Percentiles rank a stretch among this genome's conserved stretches.
phyloP scores from a whole-genome alignment of 1,139 yeast genomes.

The Taphrina deformans region DNA sequence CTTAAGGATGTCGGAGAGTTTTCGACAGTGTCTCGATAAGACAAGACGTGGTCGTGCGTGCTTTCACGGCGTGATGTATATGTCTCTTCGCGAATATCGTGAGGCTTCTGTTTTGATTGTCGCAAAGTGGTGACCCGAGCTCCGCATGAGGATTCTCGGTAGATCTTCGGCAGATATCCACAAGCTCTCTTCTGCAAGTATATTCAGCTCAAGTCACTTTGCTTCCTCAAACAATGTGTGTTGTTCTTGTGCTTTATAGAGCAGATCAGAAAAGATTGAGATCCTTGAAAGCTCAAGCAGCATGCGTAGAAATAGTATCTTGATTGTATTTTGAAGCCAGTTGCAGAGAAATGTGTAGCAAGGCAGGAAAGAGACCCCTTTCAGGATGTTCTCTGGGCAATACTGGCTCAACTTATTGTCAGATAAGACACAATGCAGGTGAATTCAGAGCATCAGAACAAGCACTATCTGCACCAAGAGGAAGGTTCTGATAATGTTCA shows the following conservation, averaged over 20 bases:
- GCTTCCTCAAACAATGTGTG: too few relatives aligned
- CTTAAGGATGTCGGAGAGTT: too few relatives aligned
- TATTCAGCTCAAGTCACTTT: too few relatives aligned
- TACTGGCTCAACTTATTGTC: background rate
- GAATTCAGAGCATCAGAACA: too few relatives aligned
- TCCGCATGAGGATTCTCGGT: background rate
- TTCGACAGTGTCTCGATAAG: background rate
- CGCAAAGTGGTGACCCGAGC: background rate
- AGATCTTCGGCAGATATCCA: background rate
- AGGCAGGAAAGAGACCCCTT: background rate
- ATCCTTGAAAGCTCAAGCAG: background rate
- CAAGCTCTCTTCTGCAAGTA: too few relatives aligned
- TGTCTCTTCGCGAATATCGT: background rate
- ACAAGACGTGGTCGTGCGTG: background rate
- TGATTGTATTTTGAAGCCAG: too few relatives aligned
- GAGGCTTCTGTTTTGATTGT: slow-evolving; percentile 8
- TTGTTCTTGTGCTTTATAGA: too few relatives aligned
- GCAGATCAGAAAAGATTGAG: too few relatives aligned
- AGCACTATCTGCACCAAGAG: too few relatives aligned
- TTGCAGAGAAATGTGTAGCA: too few relatives aligned
- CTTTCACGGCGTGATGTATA: background rate
- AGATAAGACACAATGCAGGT: slow-evolving; percentile 27
- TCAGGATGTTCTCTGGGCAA: slow-evolving; percentile 7
- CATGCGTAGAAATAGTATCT: too few relatives aligned
- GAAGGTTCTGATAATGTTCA: too few relatives aligned